Conservation (phyloP, 2,329 filamentous ascomycete genomes). For the Kalmusia sp. region DNA sequence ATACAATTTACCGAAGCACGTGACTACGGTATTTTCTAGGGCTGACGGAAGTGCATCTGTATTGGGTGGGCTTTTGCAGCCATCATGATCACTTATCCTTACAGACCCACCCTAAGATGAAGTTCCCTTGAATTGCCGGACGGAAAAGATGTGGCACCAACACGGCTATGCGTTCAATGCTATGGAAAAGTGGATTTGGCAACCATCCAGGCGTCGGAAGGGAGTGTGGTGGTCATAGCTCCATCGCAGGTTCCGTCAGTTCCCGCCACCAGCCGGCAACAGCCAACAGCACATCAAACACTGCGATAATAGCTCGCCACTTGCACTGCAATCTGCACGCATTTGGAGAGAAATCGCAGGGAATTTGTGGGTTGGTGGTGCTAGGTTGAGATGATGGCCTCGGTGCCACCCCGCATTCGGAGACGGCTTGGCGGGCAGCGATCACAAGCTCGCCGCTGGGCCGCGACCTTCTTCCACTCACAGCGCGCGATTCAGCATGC, state of each 20-base stretch:
- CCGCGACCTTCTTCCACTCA: conserved; percentile 35
- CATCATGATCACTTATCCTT: too few relatives aligned
- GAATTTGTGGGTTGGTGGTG: conserved; percentile 26
- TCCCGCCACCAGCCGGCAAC: conserved; percentile 29
- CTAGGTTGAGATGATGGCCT: conserved; percentile 12
- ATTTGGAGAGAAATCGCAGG: background rate
- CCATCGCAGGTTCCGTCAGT: conserved; percentile 33
- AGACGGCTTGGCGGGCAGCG: conserved; percentile 35
- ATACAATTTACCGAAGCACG: too few relatives aligned
- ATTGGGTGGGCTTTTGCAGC: too few relatives aligned
- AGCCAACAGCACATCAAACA: conserved; percentile 27
- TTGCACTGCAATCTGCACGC: background rate
- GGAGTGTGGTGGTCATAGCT: conserved; percentile 7
- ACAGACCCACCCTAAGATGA: too few relatives aligned
- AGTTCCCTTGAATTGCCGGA: conserved; percentile 2
- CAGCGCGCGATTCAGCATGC: conserved; percentile 36
- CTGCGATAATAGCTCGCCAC: conserved; percentile 13
- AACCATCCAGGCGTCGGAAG: too few relatives aligned
- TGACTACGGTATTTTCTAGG: too few relatives aligned
- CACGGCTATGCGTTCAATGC: too few relatives aligned
- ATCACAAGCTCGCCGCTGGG: conserved; percentile 43
- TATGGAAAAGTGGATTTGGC: too few relatives aligned
- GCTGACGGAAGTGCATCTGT: too few relatives aligned
- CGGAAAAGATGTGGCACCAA: background rate
- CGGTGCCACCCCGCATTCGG: conserved; percentile 30